Conservation (phyloP, 2,329 filamentous ascomycete species). For the Sclerotinia sclerotiorum region DNA sequence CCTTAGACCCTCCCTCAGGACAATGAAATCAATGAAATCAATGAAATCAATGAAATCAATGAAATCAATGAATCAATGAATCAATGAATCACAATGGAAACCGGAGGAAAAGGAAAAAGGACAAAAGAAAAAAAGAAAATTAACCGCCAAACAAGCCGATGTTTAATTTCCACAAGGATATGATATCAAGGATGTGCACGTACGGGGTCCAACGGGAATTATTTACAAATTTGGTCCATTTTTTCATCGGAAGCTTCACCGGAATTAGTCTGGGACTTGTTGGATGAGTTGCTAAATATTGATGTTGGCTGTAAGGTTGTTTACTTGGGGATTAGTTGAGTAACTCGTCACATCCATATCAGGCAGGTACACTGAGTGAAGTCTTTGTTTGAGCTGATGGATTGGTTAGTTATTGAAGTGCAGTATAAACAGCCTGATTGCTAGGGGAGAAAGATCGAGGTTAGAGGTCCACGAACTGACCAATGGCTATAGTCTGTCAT, state of each 20-base stretch:
- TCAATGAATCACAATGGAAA: not conserved
- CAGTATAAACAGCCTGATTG: too few relatives aligned
- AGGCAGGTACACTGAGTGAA: not conserved
- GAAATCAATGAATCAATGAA: not conserved
- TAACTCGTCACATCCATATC: too few relatives aligned
- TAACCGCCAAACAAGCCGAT: not conserved
- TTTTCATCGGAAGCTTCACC: not conserved
- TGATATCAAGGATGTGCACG: not conserved
- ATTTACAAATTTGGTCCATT: not conserved
- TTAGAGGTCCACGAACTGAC: not conserved
- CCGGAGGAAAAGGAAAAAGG: not conserved
- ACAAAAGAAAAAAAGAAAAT: not conserved
- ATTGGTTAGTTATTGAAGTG: not conserved
- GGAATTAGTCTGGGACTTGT: not conserved
- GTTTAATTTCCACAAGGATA: conserved; percentile 13
- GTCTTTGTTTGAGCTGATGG: not conserved
- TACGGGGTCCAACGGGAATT: not conserved
- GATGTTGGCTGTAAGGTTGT: not conserved
- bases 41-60: too few relatives aligned
- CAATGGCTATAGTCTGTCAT: not conserved
- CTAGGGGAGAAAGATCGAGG: not conserved
- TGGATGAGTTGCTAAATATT: not conserved
- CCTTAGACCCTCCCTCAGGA: not conserved
- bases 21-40: not conserved
- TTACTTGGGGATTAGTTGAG: too few relatives aligned